These are phyloP conservation scores for Mortierella hygrophila DNA, from an alignment of 192 early-diverging fungal species.

Conservation along the genomic window DNA sequence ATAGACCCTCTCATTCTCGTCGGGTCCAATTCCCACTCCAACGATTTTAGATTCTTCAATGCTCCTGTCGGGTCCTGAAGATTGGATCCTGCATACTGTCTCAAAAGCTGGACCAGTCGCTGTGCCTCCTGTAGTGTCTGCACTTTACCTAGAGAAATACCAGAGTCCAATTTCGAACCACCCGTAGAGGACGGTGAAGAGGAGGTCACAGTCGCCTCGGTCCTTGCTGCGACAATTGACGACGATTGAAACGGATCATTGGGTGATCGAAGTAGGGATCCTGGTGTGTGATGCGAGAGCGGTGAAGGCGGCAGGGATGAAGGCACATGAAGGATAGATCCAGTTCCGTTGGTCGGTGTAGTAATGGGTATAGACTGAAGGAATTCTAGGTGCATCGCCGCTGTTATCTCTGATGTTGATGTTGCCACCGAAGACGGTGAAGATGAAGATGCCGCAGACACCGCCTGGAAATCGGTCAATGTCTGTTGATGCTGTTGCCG, in stretches of 20 bases:
- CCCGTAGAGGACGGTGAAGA: neutral
- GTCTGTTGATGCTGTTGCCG: conserved; percentile 1
- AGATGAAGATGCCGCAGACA: neutral
- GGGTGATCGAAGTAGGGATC: neutral
- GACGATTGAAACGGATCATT: neutral
- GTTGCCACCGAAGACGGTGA: neutral
- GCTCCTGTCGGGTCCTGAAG: conserved; percentile 14
- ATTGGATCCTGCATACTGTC: conserved; percentile 15
- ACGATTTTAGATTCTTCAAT: conserved; percentile 10
- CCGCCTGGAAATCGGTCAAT: neutral
- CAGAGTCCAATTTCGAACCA: neutral
- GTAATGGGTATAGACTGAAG: conserved; percentile 26
- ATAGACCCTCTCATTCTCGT: conserved; percentile 20
- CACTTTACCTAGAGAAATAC: neutral
- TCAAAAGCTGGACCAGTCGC: conserved; percentile 9
- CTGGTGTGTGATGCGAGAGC: neutral
- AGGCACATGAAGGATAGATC: neutral
- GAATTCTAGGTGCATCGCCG: conserved; percentile 22
- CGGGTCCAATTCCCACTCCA: conserved; percentile 25
- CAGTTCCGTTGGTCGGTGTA: neutral
- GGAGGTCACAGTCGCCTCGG: neutral
- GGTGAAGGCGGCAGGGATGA: neutral
- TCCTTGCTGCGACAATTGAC: neutral
- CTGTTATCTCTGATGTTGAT: neutral
- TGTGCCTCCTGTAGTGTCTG: conserved; percentile 27